phyloP scores from a whole-genome alignment of 140 eudicot genomes.

The Anethum foeniculum region DNA sequence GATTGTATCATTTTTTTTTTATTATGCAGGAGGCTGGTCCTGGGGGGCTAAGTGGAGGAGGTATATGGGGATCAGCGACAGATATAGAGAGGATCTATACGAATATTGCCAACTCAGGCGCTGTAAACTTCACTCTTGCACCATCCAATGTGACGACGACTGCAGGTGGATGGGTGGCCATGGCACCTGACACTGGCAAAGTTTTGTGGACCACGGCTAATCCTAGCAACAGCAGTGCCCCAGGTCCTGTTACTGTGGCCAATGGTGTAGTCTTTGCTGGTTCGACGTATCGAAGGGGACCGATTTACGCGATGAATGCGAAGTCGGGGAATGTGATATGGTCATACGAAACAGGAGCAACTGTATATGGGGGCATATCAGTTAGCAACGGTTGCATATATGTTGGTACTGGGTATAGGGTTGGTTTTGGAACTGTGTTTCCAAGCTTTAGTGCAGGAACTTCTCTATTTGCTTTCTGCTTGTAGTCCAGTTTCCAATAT shows the following conservation, averaged over 20 bases:
- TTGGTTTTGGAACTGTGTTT: slow-evolving; percentile 15
- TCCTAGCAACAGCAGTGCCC: slow-evolving; percentile 32
- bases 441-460: slow-evolving; percentile 30
- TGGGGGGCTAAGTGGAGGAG: slow-evolving; percentile 44
- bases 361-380: slow-evolving; percentile 40
- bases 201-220: slow-evolving; percentile 38
- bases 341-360: slow-evolving; percentile 44
- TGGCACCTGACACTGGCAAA: slow-evolving; percentile 30
- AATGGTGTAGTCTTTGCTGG: slow-evolving; percentile 43
- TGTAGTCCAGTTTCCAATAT: not conserved
- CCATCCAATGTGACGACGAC: slow-evolving; percentile 38
- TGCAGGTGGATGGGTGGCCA: slow-evolving; percentile 45
- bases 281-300: slow-evolving; percentile 28
- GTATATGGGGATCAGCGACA: slow-evolving; percentile 48
- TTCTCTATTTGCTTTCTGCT: slow-evolving; percentile 37
- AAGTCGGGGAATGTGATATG: slow-evolving; percentile 35
- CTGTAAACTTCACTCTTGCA: slow-evolving; percentile 23
- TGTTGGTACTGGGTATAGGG: slow-evolving; percentile 35
- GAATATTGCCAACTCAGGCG: slow-evolving; percentile 37
- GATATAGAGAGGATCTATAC: slow-evolving; percentile 34
- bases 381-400: slow-evolving; percentile 40
- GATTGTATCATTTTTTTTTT: not conserved
- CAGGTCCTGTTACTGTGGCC: slow-evolving; percentile 39
- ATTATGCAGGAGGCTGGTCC: slow-evolving; percentile 43
- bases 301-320: slow-evolving; percentile 40